Evolutionary conservation across 2,329 filamentous ascomycete genomes (phyloP), one percentile per base, ranked within the genome.

Genomic region (Fusarium tuaranense): DNA sequence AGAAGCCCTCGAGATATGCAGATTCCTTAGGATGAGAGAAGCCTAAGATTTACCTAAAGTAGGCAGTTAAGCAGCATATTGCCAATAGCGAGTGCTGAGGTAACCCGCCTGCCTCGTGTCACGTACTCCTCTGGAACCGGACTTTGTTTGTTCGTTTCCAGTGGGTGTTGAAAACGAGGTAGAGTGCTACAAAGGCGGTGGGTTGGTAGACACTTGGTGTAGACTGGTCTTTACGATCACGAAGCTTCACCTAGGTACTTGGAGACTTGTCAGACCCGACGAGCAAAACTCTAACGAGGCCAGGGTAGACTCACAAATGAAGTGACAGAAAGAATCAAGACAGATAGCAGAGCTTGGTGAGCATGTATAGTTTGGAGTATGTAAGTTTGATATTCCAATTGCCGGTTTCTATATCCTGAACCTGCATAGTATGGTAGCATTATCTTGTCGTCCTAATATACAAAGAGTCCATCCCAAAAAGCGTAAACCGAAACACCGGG

Each of bases 401-500:
- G 38, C 25, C 30, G 7, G 46, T 51, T 32, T 59, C 4, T 53
- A 30, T 62, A 65, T 59, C 41, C 30, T 36, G 39, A 71, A 36
- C 34, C 53, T 60, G 51, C 53, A 60, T 30, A 12, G 55, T 7
- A 53, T 67, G 27, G 41, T 64, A 39, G 25, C 32, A 22, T 30
- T 44, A 48, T 63, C 64, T 63, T 67, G 18, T 32, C 48, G 27
- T 55, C 58, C 25, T 72, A 69, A 34, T 78, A 66, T 73, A 77
- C 67, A 67, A 66, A 44, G 44, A 57, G 61, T 51, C 41, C 34
- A 30, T 72, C 63, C 53, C 14, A 55, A 58, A 39, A 67, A 67
- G 60, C 32, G 46, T n/a, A 55, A 63, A 57, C 32, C 59, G 67
- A 65, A 55, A 78, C 71, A 63, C 74, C 68, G 77, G 77, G 77